Base-by-base conservation (phyloP, 1,139 yeast genomes). In the Suhomyces taliae region DNA sequence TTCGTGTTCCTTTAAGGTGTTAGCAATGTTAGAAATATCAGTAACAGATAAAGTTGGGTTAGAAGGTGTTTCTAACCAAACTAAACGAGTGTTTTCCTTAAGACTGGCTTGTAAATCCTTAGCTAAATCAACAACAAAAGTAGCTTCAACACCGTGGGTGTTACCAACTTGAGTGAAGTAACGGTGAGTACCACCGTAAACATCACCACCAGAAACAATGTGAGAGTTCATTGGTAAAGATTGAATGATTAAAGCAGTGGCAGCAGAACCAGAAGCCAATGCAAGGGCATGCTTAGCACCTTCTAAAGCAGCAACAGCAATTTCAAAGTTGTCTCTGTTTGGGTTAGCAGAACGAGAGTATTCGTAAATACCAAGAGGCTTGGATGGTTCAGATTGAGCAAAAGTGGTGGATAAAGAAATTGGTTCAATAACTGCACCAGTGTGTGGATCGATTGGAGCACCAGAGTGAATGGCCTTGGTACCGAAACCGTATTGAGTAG, bases 141-240 rank as follows among this genome's bases (percentile, higher is more conserved):
- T 70, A 42, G 87, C 81, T 48, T 74, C 78, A 45, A 88, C 87
- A 47, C 93, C 93, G 63, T 88, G 95, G 46, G 89, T 80, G 64
- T 76, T 76, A 51, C 93, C 96, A 44, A 89, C 96, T 67, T 86
- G 80, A 64, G 96, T 86, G 77, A 89, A 88, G 72, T 88, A 89
- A 68, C 96, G 79, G 74, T 89, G 95, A 51, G 96, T 89, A 61
- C 97, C 96, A 54, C 96, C 96, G 69, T 90, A 90, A 42, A 90
- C 95, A 61, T 90, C 97, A 58, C 90, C 93, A 60, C 89, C 84
- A 45, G 93, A 83, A 46, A 89, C 76, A 44, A 87, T 86, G 61
- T 88, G 95, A 45, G 88, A 76, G 47, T 85, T 86, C 55, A 81
- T 78, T 40, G 90, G 85, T 59, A 89, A 74, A 37, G 87, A 78